Base-by-base conservation (phyloP, 495 filamentous ascomycete species). In the Aspergillus cavernicola region DNA sequence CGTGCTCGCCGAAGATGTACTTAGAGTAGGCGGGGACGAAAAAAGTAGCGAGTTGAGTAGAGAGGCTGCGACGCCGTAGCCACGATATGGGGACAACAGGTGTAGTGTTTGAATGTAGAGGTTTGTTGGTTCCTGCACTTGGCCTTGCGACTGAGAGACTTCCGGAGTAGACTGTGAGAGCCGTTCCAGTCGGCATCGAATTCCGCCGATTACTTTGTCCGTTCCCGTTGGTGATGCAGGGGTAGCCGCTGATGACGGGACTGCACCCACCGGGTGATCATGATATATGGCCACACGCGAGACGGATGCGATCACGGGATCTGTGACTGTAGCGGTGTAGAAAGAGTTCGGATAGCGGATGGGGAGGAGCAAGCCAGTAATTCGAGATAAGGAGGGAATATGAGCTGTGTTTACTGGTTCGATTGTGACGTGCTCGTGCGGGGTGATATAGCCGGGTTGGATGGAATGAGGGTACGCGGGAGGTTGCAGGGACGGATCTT, bases 21-120 rank as follows among this genome's bases (percentile, higher is more conserved):
- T 58, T 49, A 53, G 75, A 60, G 50, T 68, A 20, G 45, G 61
- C 48, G 16, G 70, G 72, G 52, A 47, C 8, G 52, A 83, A 63
- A 50, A 95, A 58, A 59, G 76, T 67, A 65, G 79, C 61, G 72
- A 65, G 43, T 75, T 68, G 12, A 97, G 75, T 5, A 93, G 75
- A 11, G 85, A 82, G 13, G 85, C 79, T 1, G 88, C 92, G n/a
- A 97, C 77, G 0, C 92, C 92, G 32, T 85, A 77, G 1, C 75
- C 71, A 5, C 93, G 83, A 70, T 93, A 95, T 0, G 93, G 89
- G 0, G 90, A 86, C 10, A 96, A 83, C 0, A 93, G 75, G 43
- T 83, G 81, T 0, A 98, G 77, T 1, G 92, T 96, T 62, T 91
- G 87, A 58, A 98, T 88, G 75, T 98, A 98, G 22, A 98, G 69